Percentiles rank a stretch among this genome's conserved stretches.
phyloP scores from a whole-genome alignment of 2,329 filamentous ascomycete species.

The Fusarium tuaranense region DNA sequence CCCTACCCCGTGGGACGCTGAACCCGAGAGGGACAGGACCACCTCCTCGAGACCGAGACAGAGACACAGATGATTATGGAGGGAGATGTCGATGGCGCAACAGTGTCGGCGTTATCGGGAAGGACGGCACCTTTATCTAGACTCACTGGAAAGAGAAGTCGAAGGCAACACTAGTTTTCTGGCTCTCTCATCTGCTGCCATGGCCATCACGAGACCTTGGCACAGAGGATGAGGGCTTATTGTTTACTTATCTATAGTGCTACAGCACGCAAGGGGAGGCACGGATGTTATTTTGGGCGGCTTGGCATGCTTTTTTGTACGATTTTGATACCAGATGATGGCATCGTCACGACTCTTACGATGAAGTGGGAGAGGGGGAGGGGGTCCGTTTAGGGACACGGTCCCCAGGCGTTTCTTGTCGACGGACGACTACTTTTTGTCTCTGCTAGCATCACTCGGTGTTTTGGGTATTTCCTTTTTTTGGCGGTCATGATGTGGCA shows the following conservation, averaged over 20 bases:
- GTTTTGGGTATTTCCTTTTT: constrained; percentile 16
- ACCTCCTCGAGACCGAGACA: constrained; percentile 48
- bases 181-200: neutral
- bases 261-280: constrained; percentile 2
- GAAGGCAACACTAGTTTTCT: neutral
- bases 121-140: constrained; percentile 67
- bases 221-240: constrained; percentile 2
- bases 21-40: constrained; percentile 54
- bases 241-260: constrained; percentile 5
- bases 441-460: constrained; percentile 28
- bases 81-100: constrained; percentile 66
- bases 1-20: constrained; percentile 54
- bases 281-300: constrained; percentile 20
- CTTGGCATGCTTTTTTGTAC: constrained; percentile 42
- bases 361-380: constrained; percentile 19
- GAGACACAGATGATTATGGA: constrained; percentile 52
- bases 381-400: constrained; percentile 29
- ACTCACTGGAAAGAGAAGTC: neutral
- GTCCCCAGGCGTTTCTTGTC: constrained; percentile 37
- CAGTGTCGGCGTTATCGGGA: constrained; percentile 65
- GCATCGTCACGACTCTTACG: constrained; percentile 43
- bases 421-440: constrained; percentile 30
- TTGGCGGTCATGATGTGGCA: constrained; percentile 7
- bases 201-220: constrained; percentile 7
- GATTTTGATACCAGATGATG: constrained; percentile 47